Conservation (phyloP, 352 stramenopile genomes). For the Phytophthora rubi region DNA sequence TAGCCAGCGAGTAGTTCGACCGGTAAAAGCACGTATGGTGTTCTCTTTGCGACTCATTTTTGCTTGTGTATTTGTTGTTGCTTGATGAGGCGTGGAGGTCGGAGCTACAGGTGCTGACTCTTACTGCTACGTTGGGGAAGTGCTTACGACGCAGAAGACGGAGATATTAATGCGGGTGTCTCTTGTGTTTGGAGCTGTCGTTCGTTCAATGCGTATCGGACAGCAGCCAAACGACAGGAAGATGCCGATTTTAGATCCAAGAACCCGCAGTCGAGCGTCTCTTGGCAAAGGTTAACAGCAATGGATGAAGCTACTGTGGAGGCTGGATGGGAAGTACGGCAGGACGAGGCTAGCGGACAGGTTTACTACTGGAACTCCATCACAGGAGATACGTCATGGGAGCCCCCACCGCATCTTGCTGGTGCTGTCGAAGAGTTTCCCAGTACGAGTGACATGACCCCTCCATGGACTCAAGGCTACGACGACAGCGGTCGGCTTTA, state of each 20-base stretch:
- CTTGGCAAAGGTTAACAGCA: conserved; percentile 6
- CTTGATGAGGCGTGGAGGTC: background rate
- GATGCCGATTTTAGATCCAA: conserved; percentile 16
- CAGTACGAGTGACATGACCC: background rate
- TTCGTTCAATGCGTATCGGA: too few species aligned
- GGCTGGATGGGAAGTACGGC: conserved; percentile 49
- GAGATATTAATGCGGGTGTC: background rate
- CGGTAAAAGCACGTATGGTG: conserved; percentile 28
- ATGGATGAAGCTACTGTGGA: conserved; percentile 25
- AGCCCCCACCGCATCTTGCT: conserved; percentile 25
- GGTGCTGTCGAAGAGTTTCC: background rate
- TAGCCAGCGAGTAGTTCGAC: conserved; percentile 20
- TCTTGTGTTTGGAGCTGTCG: too few species aligned
- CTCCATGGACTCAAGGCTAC: conserved; percentile 49
- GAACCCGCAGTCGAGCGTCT: background rate
- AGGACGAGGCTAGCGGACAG: conserved; percentile 51
- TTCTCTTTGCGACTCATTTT: conserved; percentile 20
- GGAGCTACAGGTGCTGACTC: background rate
- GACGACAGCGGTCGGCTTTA: conserved; percentile 55
- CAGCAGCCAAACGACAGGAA: background rate
- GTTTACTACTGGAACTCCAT: conserved; percentile 58
- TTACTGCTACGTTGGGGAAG: background rate
- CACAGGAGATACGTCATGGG: conserved; percentile 67
- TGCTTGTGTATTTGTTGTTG: conserved; percentile 4
- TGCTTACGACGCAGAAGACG: background rate